Conservation (phyloP, 2,329 filamentous ascomycete genomes). For the Huntiella bhutanensis region DNA sequence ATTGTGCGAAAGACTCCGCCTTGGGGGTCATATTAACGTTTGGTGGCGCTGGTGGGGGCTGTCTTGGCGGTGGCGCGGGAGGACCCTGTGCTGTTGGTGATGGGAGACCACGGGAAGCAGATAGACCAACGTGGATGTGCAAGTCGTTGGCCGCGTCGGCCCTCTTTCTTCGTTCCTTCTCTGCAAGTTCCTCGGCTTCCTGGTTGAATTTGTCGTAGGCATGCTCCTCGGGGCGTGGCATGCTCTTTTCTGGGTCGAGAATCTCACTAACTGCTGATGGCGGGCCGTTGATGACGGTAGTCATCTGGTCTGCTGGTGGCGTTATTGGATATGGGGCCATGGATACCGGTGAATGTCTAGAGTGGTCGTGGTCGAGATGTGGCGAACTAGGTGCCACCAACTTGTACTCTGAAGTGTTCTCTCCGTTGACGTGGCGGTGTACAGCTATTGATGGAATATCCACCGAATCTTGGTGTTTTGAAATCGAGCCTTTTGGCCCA, state of each 20-base stretch:
- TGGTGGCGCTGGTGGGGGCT: constrained; percentile 24
- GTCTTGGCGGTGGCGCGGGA: constrained; percentile 33
- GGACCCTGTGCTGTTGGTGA: constrained; percentile 24
- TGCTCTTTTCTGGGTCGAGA: constrained; percentile 35
- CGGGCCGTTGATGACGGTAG: constrained; percentile 15
- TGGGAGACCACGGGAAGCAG: constrained; percentile 34
- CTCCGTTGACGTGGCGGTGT: not conserved
- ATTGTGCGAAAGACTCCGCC: constrained; percentile 28
- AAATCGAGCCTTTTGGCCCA: constrained; percentile 14
- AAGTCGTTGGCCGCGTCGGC: constrained; percentile 27
- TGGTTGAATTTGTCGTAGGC: constrained; percentile 37
- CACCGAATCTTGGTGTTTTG: constrained; percentile 4
- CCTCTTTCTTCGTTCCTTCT: constrained; percentile 26
- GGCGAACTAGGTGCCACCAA: constrained; percentile 26
- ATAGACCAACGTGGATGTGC: constrained; percentile 31
- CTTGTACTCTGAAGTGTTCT: not conserved
- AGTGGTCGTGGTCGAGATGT: constrained; percentile 26
- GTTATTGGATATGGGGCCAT: constrained; percentile 47
- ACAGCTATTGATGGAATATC: constrained; percentile 4
- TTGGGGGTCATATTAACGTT: constrained; percentile 21
- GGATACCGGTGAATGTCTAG: constrained; percentile 36
- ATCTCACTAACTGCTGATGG: constrained; percentile 30
- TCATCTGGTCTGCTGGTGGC: constrained; percentile 34
- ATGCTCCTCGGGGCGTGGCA: constrained; percentile 43
- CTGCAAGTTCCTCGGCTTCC: constrained; percentile 30